These are phyloP conservation scores for Blastobotrys indianensis DNA, from an alignment of 1,139 yeast species.

Conservation along the genomic window DNA sequence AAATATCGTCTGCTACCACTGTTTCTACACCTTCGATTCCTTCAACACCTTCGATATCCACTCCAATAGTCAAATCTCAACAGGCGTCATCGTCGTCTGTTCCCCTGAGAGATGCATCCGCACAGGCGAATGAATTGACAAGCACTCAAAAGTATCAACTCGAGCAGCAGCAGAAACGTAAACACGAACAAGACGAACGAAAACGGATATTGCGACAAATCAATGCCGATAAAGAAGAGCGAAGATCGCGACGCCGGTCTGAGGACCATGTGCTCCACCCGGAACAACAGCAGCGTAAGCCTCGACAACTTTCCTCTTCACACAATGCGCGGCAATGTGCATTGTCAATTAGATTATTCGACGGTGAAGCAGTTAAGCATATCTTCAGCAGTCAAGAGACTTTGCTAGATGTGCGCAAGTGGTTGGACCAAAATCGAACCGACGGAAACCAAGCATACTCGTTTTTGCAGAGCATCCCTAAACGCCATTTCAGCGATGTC, in stretches of 20 bases:
- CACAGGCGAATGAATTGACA: no score
- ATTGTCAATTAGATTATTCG: constrained; percentile 48
- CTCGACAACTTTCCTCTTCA: constrained; percentile 9
- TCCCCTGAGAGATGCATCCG: no score
- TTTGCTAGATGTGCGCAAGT: constrained; percentile 50
- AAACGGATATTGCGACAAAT: constrained; percentile 48
- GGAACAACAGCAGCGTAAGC: neutral
- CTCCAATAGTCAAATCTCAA: no score
- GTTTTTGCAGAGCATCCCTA: constrained; percentile 44
- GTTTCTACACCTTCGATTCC: no score
- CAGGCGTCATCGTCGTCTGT: no score
- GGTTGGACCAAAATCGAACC: constrained; percentile 53
- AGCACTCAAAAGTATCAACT: constrained; percentile 35
- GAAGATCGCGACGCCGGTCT: constrained; percentile 19
- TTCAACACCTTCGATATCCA: no score
- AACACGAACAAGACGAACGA: constrained; percentile 45
- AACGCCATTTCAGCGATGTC: constrained; percentile 41
- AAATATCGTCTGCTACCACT: no score
- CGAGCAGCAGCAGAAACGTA: constrained; percentile 37
- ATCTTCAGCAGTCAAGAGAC: constrained; percentile 41
- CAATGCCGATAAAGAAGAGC: constrained; percentile 48
- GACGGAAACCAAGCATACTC: constrained; percentile 45
- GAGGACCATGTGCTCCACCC: neutral
- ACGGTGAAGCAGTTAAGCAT: constrained; percentile 47
- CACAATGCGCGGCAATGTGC: constrained; percentile 33